phyloP scores from a whole-genome alignment of 352 stramenopile species.

The Aphanomyces euteiches region DNA sequence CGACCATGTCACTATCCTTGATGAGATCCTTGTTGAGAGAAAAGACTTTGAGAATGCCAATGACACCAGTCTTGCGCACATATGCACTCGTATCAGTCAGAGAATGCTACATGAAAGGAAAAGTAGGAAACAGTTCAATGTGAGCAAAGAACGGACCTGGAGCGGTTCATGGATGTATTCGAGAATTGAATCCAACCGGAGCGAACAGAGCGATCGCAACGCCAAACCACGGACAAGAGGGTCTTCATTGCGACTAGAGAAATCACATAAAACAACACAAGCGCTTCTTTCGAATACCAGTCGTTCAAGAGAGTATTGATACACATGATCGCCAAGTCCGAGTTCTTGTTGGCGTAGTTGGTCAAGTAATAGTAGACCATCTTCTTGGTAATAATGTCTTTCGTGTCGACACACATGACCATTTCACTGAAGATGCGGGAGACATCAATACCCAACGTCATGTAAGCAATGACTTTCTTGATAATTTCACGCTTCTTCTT shows the following conservation, averaged over 20 bases:
- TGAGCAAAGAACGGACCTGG: slow-evolving; percentile 24
- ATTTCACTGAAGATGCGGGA: slow-evolving; percentile 99
- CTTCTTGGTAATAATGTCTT: slow-evolving; percentile 99
- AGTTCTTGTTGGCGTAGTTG: slow-evolving; percentile 98
- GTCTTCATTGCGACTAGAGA: slow-evolving; percentile 90
- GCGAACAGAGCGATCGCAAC: slow-evolving; percentile 93
- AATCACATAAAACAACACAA: not conserved
- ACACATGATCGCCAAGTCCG: slow-evolving; percentile 98
- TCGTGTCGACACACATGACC: slow-evolving; percentile 96
- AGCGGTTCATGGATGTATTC: slow-evolving; percentile 97
- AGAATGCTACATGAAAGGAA: slow-evolving; percentile 59
- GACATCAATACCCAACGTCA: slow-evolving; percentile 99
- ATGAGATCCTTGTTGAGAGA: slow-evolving; percentile 90
- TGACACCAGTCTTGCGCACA: slow-evolving; percentile 98
- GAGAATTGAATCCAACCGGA: slow-evolving; percentile 96
- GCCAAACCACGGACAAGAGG: slow-evolving; percentile 98
- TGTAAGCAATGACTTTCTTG: slow-evolving; percentile 99
- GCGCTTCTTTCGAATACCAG: slow-evolving; percentile 52
- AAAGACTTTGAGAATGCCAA: slow-evolving; percentile 98
- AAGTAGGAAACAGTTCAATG: not conserved
- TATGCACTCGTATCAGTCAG: slow-evolving; percentile 96
- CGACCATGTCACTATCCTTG: slow-evolving; percentile 92
- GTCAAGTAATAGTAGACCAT: slow-evolving; percentile 99
- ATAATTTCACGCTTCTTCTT: slow-evolving; percentile 99
- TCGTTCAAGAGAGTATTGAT: slow-evolving; percentile 99